Base-by-base conservation (phyloP, 176 grass and related monocot species). In the Tuctoria greenei region DNA sequence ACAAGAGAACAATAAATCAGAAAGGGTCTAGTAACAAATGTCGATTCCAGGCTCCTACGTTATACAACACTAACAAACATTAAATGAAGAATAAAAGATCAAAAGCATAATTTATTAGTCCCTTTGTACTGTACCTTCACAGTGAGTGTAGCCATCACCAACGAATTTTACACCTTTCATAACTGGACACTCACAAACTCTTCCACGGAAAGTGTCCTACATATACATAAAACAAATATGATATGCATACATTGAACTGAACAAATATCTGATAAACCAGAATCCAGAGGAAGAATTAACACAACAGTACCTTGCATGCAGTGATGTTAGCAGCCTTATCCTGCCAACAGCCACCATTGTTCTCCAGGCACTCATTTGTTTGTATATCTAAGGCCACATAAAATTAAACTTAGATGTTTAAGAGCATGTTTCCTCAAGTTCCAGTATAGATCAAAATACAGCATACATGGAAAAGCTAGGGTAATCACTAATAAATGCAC, bases 301-400 rank as follows among this genome's bases (percentile, higher is more conserved):
- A 86, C 15, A 40, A 67, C 27, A 35, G 27, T 89, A 99, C 95
- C 91, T 92, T 99, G 95, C 95, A 99, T 77, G 95, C 95, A 68
- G 89, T 92, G 54, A 99, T 73, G 66, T 99, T 99, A 81, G 87
- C 75, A 80, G 87, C 79, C 56, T 93, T 88, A 82, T 95, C 89
- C 81, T 90, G 72, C 91, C 95, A 99, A 84, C 91, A 99, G 66
- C 88, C 95, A 52, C 95, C 95, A 80, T 99, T 94, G 47, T 99
- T 99, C 41, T 99, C 91, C 70, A 92, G 79, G 54, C 95, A 99
- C 82, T 99, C 95, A 34, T 99, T 95, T 79, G 95, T 99, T 88
- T 99, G 88, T 83, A 99, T 94, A 16, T 83, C 95, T 99, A 47
- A 75, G 35, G 67, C 49, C 17, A 69, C 21, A 77, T 11, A 64